Evolutionary conservation across 2,329 filamentous ascomycete species (phyloP), one percentile per base, ranked within the genome.

Genomic region (Colletotrichum sp.): DNA sequence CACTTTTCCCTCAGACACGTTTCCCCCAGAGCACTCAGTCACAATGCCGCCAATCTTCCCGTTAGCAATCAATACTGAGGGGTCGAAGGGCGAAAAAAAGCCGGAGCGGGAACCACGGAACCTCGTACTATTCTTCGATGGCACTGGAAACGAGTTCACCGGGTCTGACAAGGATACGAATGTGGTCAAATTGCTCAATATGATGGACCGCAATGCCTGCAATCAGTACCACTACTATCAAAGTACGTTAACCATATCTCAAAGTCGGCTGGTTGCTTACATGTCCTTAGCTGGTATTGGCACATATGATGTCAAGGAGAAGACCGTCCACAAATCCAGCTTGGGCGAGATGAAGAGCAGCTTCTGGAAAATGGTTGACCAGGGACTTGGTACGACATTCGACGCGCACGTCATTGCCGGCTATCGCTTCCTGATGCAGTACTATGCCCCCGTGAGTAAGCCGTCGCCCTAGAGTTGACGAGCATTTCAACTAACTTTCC

Each of bases 381-480:
- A 85, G 66, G 87, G 82, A 0, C 79, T 89, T 6, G 87, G 86
- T 5, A 86, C 81, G 21, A 86, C 87, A 0, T 90, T 90, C 66
- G 88, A 88, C 62, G 83, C 85, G 3, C 89, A 91, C 68, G 88
- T 91, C 15, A 85, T 88, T 61, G 86, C 85, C 16, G 89, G 88
- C 1, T 91, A 91, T 76, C 82, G 85, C 4, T 91, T 91, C 75
- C 77, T 91, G 32, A 91, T 91, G 89, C 85, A 87, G 8, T 88
- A 88, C 79, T 90, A 90, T 71, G 82, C 84, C 24, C 78, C 80
- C 24, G 85, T 83, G 76, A 79, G 84, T 75, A n/a, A 8, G 2
- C n/a, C n/a, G 10, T 6, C 10, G 6, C n/a, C 10, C n/a, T 24
- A 3, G 6, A 8, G n/a, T 21, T 13, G n/a, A 18, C 13, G 9